A percentile compares a stretch with the other conserved stretches of the same genome.
Conservation (phyloP, 129 eudicot genomes). For the Flaveria sonorensis region DNA sequence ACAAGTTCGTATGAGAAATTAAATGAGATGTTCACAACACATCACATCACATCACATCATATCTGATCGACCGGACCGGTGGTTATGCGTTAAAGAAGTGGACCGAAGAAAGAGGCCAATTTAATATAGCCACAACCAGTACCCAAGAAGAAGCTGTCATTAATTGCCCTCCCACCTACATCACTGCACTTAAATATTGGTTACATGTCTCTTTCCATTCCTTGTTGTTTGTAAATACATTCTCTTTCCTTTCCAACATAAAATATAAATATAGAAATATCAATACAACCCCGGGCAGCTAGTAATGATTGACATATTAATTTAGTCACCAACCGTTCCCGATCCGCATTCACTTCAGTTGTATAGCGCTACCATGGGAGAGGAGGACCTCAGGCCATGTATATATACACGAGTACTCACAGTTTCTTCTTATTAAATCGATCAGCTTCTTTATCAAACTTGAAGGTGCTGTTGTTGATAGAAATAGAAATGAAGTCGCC, state of each 20-base stretch:
- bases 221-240: neutral
- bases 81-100: neutral
- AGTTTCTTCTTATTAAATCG: neutral
- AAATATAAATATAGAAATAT: too few species aligned
- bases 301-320: neutral
- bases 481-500: conserved; percentile 57
- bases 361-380: neutral
- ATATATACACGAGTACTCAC: too few species aligned
- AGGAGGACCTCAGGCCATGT: too few species aligned
- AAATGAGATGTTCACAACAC: too few species aligned
- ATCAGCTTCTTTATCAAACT: neutral
- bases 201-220: conserved; percentile 17
- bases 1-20: too few species aligned
- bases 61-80: neutral
- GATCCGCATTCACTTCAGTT: conserved; percentile 34
- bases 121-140: neutral
- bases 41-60: too few species aligned
- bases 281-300: neutral
- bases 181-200: conserved; percentile 1
- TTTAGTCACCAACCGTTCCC: conserved; percentile 32
- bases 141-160: neutral
- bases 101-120: conserved; percentile 13
- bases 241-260: neutral
- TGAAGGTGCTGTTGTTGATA: neutral
- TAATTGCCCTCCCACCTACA: conserved; percentile 1